phyloP scores from a whole-genome alignment of 768 basidiomycete species.

The Guyanaporus albipodus region DNA sequence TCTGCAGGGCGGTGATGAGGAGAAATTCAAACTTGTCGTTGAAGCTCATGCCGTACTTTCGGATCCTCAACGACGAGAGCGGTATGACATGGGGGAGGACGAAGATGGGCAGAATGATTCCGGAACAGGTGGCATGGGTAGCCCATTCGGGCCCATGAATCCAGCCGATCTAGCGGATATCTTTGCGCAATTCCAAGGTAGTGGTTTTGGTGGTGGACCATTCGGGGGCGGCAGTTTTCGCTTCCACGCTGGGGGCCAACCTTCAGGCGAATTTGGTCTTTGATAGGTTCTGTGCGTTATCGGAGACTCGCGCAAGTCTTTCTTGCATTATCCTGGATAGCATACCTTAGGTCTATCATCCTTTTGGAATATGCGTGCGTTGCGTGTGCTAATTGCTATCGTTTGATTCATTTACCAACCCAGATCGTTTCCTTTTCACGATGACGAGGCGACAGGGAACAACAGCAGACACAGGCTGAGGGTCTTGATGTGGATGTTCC shows the following conservation, averaged over 20 bases:
- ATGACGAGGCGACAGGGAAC: too few species aligned
- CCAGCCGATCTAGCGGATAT: slow-evolving; percentile 57
- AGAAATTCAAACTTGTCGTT: slow-evolving; percentile 88
- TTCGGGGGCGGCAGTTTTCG: slow-evolving; percentile 31
- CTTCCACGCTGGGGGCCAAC: slow-evolving; percentile 19
- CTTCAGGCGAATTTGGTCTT: slow-evolving; percentile 15
- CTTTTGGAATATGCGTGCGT: too few species aligned
- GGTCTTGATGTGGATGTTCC: too few species aligned
- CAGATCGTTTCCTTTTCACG: too few species aligned
- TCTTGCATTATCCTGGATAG: background rate
- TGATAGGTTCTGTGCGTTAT: slow-evolving; percentile 8
- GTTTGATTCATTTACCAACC: too few species aligned
- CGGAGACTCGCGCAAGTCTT: background rate
- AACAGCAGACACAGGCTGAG: too few species aligned
- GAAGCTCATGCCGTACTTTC: slow-evolving; percentile 83
- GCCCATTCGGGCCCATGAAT: slow-evolving; percentile 37
- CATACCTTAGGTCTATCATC: slow-evolving; percentile 10
- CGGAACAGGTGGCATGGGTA: slow-evolving; percentile 39
- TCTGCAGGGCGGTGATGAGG: slow-evolving; percentile 84
- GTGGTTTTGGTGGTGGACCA: slow-evolving; percentile 23
- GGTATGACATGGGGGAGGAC: slow-evolving; percentile 81
- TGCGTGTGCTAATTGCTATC: too few species aligned
- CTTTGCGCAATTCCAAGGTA: slow-evolving; percentile 60
- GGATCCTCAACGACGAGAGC: slow-evolving; percentile 64
- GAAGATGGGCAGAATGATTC: slow-evolving; percentile 60